Base-by-base conservation (phyloP, 2,329 filamentous ascomycete genomes). In the Ophiostoma quercus region DNA sequence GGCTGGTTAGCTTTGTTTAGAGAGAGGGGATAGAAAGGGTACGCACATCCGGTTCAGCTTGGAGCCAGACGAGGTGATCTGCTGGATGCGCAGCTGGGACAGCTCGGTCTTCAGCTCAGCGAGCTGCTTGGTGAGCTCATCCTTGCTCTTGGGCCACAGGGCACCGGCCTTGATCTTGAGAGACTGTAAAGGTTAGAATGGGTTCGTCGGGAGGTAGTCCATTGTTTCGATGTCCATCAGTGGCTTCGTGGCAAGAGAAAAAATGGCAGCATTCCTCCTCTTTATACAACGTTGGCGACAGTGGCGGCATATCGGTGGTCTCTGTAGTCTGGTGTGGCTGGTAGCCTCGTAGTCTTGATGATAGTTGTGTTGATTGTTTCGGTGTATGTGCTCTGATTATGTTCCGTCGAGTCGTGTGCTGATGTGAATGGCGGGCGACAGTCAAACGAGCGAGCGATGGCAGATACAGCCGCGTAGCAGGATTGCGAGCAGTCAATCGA, bases 131-230 rank as follows among this genome's bases (percentile, higher is more conserved):
- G 88, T 88, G 84, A 99, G 88, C 79, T 99, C 96, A 81, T 97
- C 92, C 90, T 98, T 98, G 90, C 88, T 94, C 92, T 99, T 99
- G 86, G 88, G 89, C 95, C 95, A 98, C 84, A 99, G 92, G 85
- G 92, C 88, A 85, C 88, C 88, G 83, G 94, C 90, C 91, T 97
- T 98, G 85, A 99, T 92, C 88, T 89, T 90, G 78, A 80, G 79
- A 81, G 84, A 85, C 83, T 87, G 79, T 78, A 1, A 7, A 51
- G 43, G 71, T 71, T 69, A 70, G 71, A 57, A 32, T 11, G 22
- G 29, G 34, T 25, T 62, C 4, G 25, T 29, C n/a, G 8, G 14
- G n/a, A n/a, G 57, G 14, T 25, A 39, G 22, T 14, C 25, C 9
- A 14, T 34, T 32, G 54, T 34, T 8, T 34, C 2, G 34, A 34